phyloP scores from a whole-genome alignment of 1,284 basidiomycete species.

The Pascua sp. region DNA sequence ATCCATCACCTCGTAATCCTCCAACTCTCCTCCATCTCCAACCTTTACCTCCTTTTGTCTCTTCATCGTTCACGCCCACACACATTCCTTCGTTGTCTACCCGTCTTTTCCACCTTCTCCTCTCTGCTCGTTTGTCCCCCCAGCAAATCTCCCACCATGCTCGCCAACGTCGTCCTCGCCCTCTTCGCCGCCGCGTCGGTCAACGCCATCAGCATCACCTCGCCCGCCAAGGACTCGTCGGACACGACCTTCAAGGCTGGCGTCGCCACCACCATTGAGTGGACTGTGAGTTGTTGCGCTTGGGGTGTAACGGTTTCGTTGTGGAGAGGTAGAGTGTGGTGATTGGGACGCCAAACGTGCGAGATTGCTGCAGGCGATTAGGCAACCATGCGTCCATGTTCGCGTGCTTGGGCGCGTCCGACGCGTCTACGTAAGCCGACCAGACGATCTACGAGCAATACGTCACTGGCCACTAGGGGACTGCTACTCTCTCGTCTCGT shows the following conservation, averaged over 20 bases:
- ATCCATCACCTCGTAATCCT: not conserved
- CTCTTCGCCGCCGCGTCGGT: conserved; percentile 20
- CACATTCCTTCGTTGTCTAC: not conserved
- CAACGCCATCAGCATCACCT: conserved; percentile 32
- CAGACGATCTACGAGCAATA: no score
- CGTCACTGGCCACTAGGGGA: no score
- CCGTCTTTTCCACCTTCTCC: not conserved
- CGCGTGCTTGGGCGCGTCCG: no score
- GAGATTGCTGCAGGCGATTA: no score
- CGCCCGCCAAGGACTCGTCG: conserved; percentile 31
- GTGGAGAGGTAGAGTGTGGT: no score
- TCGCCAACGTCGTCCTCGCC: conserved; percentile 22
- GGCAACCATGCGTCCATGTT: no score
- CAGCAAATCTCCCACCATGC: conserved; percentile 15
- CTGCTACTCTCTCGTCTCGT: no score
- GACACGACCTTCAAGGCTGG: conserved; percentile 26
- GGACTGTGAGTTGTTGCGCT: conserved; percentile 32
- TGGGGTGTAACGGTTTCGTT: no score
- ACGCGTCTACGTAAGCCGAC: no score
- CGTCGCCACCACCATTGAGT: conserved; percentile 31
- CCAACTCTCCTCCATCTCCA: not conserved
- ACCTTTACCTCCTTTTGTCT: not conserved
- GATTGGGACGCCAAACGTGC: no score
- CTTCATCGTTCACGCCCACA: not conserved
- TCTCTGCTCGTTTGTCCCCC: not conserved